Base-by-base conservation (phyloP, 176 grass and related monocot genomes). In the Saccharum officinarum region DNA sequence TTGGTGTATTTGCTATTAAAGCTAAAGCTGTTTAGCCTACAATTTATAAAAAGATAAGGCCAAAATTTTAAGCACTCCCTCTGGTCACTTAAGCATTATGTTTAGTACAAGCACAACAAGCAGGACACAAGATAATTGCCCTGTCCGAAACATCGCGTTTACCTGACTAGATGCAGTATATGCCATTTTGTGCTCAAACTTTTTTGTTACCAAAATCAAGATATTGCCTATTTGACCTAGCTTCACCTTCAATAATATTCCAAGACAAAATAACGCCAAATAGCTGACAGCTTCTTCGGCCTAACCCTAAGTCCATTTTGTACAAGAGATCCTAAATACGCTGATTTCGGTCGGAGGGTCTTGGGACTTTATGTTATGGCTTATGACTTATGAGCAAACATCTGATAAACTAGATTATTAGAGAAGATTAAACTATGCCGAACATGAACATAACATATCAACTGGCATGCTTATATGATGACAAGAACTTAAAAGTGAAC, bases 161-260 rank as follows among this genome's bases (percentile, higher is more conserved):
- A 61, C 0, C 25, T 10, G 22, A 11, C n/a, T 61, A 9, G 57
- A 61, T 0, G 22, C 8, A 63, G 26, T 31, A 34, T 33, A 18
- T 46, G 12, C 16, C 76, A 62, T 63, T 40, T 23, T 71, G 67
- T 45, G 70, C 76, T 3, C 31, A 34, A 61, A 59, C 10, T 61
- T 45, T 78, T 78, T 85, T 46, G 42, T 70, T 59, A 69, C 30
- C n/a, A 22, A 80, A 50, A 50, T 22, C 44, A 68, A 67, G 12
- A 64, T 79, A 79, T 8, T 3, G 22, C 12, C 33, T 55, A 1
- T 70, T 82, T 71, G 13, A 13, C 47, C 47, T 82, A 38, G 34
- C 22, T 71, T 71, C 34, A 20, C 17, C 26, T 62, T 36, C 20
- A 31, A 25, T 1, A 10, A 64, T 70, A 38, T 82, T 59, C 49